Conservation (phyloP, 2,329 filamentous ascomycete species). For the Escovopsis sp. region DNA sequence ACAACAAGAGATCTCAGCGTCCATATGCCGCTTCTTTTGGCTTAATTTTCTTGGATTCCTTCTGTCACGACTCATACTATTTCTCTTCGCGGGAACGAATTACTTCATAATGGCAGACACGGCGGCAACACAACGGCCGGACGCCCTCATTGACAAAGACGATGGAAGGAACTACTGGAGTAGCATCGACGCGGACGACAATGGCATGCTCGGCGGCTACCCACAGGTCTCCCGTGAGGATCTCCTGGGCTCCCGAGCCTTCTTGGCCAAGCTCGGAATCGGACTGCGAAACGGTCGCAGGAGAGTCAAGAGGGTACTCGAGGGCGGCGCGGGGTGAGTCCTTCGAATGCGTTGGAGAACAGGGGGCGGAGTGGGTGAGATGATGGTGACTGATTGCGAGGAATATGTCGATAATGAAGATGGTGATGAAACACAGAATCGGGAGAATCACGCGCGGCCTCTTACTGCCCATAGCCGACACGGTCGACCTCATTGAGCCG, state of each 20-base stretch:
- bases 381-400: too few relatives aligned
- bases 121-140: not conserved
- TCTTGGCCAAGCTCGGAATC: conserved; percentile 50
- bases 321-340: conserved; percentile 25
- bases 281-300: conserved; percentile 18
- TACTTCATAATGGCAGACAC: not conserved
- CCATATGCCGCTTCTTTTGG: too few relatives aligned
- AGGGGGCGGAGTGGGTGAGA: too few relatives aligned
- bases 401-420: too few relatives aligned
- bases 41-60: too few relatives aligned
- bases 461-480: conserved; percentile 48
- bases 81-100: too few relatives aligned
- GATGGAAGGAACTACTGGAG: conserved; percentile 29
- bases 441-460: conserved; percentile 70
- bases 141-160: conserved; percentile 14
- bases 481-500: conserved; percentile 75
- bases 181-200: conserved; percentile 25
- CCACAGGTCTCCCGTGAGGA: conserved; percentile 31
- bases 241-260: conserved; percentile 50
- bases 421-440: too few relatives aligned
- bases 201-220: conserved; percentile 62
- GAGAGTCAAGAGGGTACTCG: conserved; percentile 16
- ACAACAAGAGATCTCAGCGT: too few relatives aligned
- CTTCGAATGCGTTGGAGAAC: too few relatives aligned
- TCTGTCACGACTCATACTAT: too few relatives aligned